Conservation (phyloP, 2,329 filamentous ascomycete genomes). For the Rhytidhysteron rufulum region DNA sequence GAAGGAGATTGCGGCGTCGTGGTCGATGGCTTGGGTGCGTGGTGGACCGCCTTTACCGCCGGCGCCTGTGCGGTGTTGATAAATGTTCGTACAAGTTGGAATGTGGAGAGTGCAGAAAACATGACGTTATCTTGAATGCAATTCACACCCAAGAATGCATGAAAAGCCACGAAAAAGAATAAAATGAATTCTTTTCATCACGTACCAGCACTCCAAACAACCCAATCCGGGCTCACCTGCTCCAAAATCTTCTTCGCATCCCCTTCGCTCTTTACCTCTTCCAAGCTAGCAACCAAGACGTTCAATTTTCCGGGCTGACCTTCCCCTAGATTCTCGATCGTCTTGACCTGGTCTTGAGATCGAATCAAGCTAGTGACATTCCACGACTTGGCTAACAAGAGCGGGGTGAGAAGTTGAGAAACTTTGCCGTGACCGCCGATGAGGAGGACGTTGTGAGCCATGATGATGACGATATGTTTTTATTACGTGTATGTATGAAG, state of each 20-base stretch:
- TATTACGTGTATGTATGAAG: too few species aligned
- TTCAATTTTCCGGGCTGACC: conserved; percentile 61
- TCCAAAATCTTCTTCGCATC: conserved; percentile 62
- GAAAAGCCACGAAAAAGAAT: not conserved
- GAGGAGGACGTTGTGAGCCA: conserved; percentile 54
- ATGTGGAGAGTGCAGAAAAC: not conserved
- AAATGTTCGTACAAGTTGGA: not conserved
- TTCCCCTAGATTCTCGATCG: conserved; percentile 60
- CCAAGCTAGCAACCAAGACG: conserved; percentile 67
- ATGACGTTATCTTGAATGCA: too few species aligned
- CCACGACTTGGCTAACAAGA: conserved; percentile 71
- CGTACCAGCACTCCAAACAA: conserved; percentile 65
- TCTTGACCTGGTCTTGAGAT: conserved; percentile 60
- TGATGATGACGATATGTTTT: too few species aligned
- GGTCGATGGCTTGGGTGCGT: conserved; percentile 52
- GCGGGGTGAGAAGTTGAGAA: conserved; percentile 68
- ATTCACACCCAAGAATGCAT: conserved; percentile 1
- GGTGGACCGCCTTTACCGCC: conserved; percentile 52
- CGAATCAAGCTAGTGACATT: conserved; percentile 76
- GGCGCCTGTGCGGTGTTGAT: conserved; percentile 38
- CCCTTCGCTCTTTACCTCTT: conserved; percentile 62
- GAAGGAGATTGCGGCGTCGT: conserved; percentile 53
- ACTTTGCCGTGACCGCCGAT: conserved; percentile 81
- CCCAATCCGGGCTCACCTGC: conserved; percentile 54
- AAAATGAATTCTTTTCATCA: conserved; percentile 3